phyloP scores from a whole-genome alignment of 345 rosid genomes.

The Lepidium sativum region DNA sequence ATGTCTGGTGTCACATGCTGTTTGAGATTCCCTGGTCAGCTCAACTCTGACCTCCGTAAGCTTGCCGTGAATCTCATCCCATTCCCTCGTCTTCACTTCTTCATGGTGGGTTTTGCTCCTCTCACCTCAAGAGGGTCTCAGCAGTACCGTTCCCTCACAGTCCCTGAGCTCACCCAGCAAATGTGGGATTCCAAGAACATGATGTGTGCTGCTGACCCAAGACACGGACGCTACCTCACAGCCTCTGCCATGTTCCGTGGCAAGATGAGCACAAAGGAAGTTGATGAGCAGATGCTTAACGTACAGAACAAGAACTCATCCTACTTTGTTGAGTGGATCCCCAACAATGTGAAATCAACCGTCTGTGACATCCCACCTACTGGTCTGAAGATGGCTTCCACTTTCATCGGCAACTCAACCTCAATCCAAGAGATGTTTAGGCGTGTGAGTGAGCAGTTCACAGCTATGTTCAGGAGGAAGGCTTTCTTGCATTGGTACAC shows the following conservation, averaged over 20 bases:
- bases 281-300: slow-evolving; percentile 85
- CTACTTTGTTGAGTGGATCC: slow-evolving; percentile 57
- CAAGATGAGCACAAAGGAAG: slow-evolving; percentile 89
- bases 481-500: slow-evolving; percentile 67
- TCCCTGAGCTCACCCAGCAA: slow-evolving; percentile 79
- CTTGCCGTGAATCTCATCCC: slow-evolving; percentile 74
- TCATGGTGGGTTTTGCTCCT: slow-evolving; percentile 84
- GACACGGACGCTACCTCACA: slow-evolving; percentile 78
- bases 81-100: slow-evolving; percentile 75
- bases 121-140: slow-evolving; percentile 72
- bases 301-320: slow-evolving; percentile 94
- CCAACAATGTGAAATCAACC: slow-evolving; percentile 62
- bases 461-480: slow-evolving; percentile 28
- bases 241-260: slow-evolving; percentile 91
- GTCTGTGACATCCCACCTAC: slow-evolving; percentile 76
- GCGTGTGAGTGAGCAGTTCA: slow-evolving; percentile 30
- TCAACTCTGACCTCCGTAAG: slow-evolving; percentile 80
- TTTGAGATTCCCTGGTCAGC: slow-evolving; percentile 79
- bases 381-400: slow-evolving; percentile 68
- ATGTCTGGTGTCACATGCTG: slow-evolving; percentile 90
- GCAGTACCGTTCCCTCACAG: slow-evolving; percentile 72
- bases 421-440: slow-evolving; percentile 37
- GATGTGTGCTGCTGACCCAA: slow-evolving; percentile 88
- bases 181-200: slow-evolving; percentile 84
- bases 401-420: slow-evolving; percentile 69